Evolutionary conservation across 192 early-diverging fungal genomes (phyloP).

Genomic region (Coemansia sp.): DNA sequence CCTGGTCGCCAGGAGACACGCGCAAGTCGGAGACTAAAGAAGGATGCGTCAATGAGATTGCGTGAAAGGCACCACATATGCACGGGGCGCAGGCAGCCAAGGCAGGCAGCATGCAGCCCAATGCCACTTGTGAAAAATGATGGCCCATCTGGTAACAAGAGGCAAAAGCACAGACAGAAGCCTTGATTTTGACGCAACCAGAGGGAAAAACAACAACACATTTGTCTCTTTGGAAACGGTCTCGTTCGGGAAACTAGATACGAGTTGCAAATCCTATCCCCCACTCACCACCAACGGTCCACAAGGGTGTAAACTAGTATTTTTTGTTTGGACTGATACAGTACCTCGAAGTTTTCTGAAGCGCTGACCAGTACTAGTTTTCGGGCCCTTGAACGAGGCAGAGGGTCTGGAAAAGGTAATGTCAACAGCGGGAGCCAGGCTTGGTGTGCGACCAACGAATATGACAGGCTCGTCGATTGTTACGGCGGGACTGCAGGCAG

Average conservation of each 20-base stretch:
- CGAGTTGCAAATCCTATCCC: background rate
- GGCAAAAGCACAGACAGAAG: background rate
- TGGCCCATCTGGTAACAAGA: no score
- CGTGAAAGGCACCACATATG: conserved; percentile 5
- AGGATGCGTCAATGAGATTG: background rate
- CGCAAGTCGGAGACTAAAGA: conserved; percentile 5
- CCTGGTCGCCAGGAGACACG: background rate
- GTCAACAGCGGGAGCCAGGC: conserved; percentile 50
- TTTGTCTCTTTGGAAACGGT: conserved; percentile 2
- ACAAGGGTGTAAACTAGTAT: background rate
- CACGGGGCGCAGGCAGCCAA: conserved; percentile 3
- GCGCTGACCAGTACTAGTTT: conserved; percentile 12
- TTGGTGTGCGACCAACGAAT: conserved; percentile 30
- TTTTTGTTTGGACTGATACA: background rate
- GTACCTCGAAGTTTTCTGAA: conserved; percentile 49
- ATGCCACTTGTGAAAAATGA: no score
- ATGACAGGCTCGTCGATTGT: conserved; percentile 25
- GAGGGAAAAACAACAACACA: conserved; percentile 20
- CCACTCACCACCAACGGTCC: conserved; percentile 1
- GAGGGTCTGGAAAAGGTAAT: conserved; percentile 50
- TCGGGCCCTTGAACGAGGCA: conserved; percentile 36
- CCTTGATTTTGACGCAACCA: background rate
- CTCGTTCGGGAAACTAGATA: background rate
- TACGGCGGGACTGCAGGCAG: conserved; percentile 2
- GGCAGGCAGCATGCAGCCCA: conserved; percentile 5